These are phyloP conservation scores for Tuber brumale DNA, from an alignment of 495 filamentous ascomycete species.

Conservation along the genomic window DNA sequence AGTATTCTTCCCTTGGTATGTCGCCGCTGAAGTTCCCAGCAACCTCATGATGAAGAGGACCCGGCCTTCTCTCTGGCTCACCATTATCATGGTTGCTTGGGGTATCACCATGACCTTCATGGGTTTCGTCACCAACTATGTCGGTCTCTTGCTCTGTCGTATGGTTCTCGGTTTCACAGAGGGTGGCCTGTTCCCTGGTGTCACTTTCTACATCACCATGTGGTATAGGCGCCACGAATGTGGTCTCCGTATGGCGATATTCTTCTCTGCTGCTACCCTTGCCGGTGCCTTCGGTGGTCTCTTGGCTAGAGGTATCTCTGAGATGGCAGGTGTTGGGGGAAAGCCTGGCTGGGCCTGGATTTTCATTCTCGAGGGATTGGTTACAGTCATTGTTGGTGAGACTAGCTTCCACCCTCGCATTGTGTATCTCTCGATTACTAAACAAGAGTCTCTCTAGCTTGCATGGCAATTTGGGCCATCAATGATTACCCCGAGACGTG, in stretches of 20 bases:
- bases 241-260: slow-evolving; percentile 58
- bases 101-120: slow-evolving; percentile 54
- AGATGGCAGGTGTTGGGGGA: slow-evolving; percentile 57
- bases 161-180: slow-evolving; percentile 60
- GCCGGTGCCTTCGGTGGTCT: slow-evolving; percentile 59
- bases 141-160: slow-evolving; percentile 54
- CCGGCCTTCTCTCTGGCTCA: slow-evolving; percentile 56
- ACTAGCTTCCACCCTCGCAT: slow-evolving; percentile 16
- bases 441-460: slow-evolving; percentile 19
- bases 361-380: slow-evolving; percentile 61
- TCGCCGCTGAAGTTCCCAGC: slow-evolving; percentile 58
- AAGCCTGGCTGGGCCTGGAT: slow-evolving; percentile 63
- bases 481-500: slow-evolving; percentile 54
- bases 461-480: slow-evolving; percentile 50
- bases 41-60: slow-evolving; percentile 63
- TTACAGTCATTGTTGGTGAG: slow-evolving; percentile 45
- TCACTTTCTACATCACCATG: slow-evolving; percentile 70
- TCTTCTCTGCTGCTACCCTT: slow-evolving; percentile 55
- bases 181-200: slow-evolving; percentile 59
- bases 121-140: slow-evolving; percentile 52
- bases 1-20: slow-evolving; percentile 63
- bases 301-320: slow-evolving; percentile 57
- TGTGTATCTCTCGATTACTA: slow-evolving; percentile 40
- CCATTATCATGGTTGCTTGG: slow-evolving; percentile 53
- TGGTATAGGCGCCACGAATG: slow-evolving; percentile 64